A percentile compares a stretch with the other conserved stretches of the same genome.
phyloP scores from a whole-genome alignment of 1,284 basidiomycete genomes.

The Leccinum pachyderme region DNA sequence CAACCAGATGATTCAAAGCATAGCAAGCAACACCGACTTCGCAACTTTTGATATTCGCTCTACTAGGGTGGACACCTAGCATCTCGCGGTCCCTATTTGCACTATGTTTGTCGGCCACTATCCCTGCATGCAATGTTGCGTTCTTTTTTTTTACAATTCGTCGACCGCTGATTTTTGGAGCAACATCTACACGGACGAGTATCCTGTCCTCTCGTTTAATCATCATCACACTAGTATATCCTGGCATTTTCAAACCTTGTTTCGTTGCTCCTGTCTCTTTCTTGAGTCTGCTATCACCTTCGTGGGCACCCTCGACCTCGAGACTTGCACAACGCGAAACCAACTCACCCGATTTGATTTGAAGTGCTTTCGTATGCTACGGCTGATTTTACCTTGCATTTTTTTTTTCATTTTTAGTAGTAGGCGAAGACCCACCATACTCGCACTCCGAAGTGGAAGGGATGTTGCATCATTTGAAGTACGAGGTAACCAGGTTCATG shows the following conservation, averaged over 20 bases:
- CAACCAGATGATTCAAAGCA: slow-evolving; percentile 7
- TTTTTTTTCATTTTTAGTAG: background rate
- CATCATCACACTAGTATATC: slow-evolving; percentile 15
- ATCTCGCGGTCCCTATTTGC: background rate
- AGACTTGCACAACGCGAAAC: background rate
- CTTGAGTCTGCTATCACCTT: background rate
- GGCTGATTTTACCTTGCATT: background rate
- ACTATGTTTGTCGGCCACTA: slow-evolving; percentile 5
- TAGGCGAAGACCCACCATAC: background rate
- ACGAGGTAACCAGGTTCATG: background rate
- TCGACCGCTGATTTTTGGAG: slow-evolving; percentile 15
- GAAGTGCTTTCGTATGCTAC: background rate
- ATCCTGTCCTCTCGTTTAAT: slow-evolving; percentile 44
- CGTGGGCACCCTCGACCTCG: background rate
- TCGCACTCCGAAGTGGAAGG: background rate
- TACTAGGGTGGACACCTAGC: background rate
- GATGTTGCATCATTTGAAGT: background rate
- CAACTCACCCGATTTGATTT: slow-evolving; percentile 3
- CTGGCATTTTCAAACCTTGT: slow-evolving; percentile 4
- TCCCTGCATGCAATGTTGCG: slow-evolving; percentile 6
- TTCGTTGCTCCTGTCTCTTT: slow-evolving; percentile 3
- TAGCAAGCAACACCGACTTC: slow-evolving; percentile 13
- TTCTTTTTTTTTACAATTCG: background rate
- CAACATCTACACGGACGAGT: slow-evolving; percentile 28
- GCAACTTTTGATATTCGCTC: slow-evolving; percentile 11